Conservation (phyloP, 192 early-diverging fungal species). For the Coemansia sp. region DNA sequence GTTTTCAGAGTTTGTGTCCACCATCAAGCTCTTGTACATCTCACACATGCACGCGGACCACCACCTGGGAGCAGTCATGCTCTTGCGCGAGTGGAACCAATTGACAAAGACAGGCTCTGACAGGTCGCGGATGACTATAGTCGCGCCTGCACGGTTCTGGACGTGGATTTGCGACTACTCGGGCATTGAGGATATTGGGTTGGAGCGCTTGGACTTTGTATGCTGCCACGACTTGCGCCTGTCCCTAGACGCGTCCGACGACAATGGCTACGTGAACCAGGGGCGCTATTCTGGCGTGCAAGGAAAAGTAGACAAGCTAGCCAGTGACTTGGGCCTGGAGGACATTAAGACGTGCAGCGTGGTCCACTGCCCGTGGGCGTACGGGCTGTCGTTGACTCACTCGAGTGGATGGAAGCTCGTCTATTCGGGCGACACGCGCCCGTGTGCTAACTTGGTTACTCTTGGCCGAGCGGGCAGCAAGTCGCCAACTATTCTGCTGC, state of each 20-base stretch:
- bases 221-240: conserved; percentile 34
- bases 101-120: conserved; percentile 30
- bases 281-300: not conserved
- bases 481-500: conserved; percentile 69
- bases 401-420: conserved; percentile 72
- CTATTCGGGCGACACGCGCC: conserved; percentile 94
- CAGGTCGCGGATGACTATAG: conserved; percentile 28
- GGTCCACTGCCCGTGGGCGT: conserved; percentile 80
- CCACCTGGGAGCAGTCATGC: conserved; percentile 77
- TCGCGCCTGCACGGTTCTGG: conserved; percentile 52
- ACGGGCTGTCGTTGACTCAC: conserved; percentile 71
- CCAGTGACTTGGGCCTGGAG: conserved; percentile 51
- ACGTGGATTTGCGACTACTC: conserved; percentile 49
- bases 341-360: conserved; percentile 68
- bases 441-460: conserved; percentile 66
- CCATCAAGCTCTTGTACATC: conserved; percentile 75
- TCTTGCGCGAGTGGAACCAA: conserved; percentile 71
- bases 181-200: conserved; percentile 48
- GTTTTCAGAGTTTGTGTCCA: conserved; percentile 54
- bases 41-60: conserved; percentile 99
- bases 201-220: conserved; percentile 45
- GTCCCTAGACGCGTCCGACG: not conserved
- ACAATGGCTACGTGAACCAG: not conserved
- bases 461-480: conserved; percentile 60
- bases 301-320: conserved; percentile 7